phyloP scores from a whole-genome alignment of 2,329 filamentous ascomycete genomes.

The Pyrenophora graminea region DNA sequence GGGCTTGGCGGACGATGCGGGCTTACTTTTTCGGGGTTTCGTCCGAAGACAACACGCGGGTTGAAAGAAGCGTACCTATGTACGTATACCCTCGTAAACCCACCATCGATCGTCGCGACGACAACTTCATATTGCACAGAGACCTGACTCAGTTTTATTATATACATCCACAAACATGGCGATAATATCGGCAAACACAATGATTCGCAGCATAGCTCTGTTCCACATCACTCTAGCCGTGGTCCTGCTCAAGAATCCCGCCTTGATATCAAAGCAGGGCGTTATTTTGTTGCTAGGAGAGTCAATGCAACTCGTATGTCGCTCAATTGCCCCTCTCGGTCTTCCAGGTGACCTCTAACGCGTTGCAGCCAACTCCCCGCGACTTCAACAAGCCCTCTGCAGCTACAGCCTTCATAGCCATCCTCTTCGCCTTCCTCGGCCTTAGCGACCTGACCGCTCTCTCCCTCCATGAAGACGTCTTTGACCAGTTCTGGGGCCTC shows the following conservation, averaged over 20 bases:
- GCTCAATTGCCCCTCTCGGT: neutral
- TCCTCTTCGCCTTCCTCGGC: slow-evolving; percentile 68
- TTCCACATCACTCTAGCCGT: slow-evolving; percentile 84
- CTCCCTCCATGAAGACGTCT: slow-evolving; percentile 50
- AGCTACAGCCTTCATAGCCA: slow-evolving; percentile 67
- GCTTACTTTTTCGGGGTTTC: slow-evolving; percentile 15
- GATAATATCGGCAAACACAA: slow-evolving; percentile 76
- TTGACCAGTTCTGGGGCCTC: slow-evolving; percentile 54
- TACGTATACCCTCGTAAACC: neutral
- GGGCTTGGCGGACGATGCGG: slow-evolving; percentile 13
- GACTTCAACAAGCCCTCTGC: slow-evolving; percentile 71
- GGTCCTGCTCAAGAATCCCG: slow-evolving; percentile 78
- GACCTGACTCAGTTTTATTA: neutral
- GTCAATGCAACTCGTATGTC: slow-evolving; percentile 75
- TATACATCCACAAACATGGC: slow-evolving; percentile 63
- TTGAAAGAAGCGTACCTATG: too few relatives aligned
- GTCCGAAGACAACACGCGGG: slow-evolving; percentile 11
- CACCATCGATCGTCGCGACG: neutral
- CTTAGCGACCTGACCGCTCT: slow-evolving; percentile 54
- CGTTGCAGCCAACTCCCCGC: slow-evolving; percentile 63
- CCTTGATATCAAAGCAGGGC: slow-evolving; percentile 74
- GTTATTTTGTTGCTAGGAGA: slow-evolving; percentile 82
- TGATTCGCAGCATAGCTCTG: slow-evolving; percentile 80
- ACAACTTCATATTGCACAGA: neutral
- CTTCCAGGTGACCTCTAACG: neutral